Percentiles rank a stretch among this genome's conserved stretches.
Evolutionary conservation across 2,329 filamentous ascomycete species (phyloP).

Genomic region (Scedosporium aurantiacum): DNA sequence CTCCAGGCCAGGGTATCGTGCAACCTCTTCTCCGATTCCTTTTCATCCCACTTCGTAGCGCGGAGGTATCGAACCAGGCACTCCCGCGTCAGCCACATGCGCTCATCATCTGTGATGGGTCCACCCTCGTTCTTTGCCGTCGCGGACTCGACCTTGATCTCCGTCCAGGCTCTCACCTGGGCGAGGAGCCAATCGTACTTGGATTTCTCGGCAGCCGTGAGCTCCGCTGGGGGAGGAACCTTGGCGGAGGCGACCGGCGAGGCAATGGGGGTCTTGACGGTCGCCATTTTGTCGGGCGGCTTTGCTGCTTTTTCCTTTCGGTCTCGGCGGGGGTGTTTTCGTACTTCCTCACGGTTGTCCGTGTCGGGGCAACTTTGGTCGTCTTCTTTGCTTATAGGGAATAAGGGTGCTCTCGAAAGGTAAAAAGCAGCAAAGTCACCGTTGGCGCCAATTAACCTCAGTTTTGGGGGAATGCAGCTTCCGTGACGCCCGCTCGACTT

Average conservation of each 20-base stretch:
- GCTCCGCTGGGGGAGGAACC: slow-evolving; percentile 32
- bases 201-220: slow-evolving; percentile 65
- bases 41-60: slow-evolving; percentile 79
- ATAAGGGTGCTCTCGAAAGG: background rate
- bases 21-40: slow-evolving; percentile 68
- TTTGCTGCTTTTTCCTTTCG: background rate
- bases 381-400: background rate
- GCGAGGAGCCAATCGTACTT: slow-evolving; percentile 75
- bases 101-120: slow-evolving; percentile 67
- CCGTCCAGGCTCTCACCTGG: slow-evolving; percentile 59
- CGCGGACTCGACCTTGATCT: slow-evolving; percentile 37
- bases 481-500: background rate
- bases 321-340: background rate
- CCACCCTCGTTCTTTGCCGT: slow-evolving; percentile 49
- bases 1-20: slow-evolving; percentile 77
- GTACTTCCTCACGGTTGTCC: background rate
- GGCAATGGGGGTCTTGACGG: background rate
- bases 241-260: background rate
- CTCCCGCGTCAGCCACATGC: slow-evolving; percentile 83
- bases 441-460: too few species aligned
- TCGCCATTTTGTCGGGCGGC: background rate
- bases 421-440: background rate
- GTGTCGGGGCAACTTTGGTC: background rate
- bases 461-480: background rate
- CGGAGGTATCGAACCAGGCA: slow-evolving; percentile 88